Percentiles rank a stretch among this genome's conserved stretches.
Conservation (phyloP, 768 basidiomycete genomes). For the Termitomyces sp. region DNA sequence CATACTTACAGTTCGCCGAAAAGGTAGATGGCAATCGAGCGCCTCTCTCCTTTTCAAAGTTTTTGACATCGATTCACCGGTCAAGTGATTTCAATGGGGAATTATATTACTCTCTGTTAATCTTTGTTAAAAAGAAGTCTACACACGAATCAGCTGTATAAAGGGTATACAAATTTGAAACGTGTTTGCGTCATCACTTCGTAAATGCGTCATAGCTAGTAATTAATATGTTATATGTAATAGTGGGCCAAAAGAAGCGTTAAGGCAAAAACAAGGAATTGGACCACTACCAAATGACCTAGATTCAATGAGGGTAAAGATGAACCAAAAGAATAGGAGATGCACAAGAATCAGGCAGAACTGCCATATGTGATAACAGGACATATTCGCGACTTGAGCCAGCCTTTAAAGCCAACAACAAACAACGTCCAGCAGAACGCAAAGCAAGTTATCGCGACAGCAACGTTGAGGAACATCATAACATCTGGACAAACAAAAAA, state of each 20-base stretch:
- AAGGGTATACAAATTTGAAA: not conserved
- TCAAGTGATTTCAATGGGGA: too few relatives aligned
- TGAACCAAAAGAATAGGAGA: not conserved
- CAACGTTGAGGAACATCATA: conserved; percentile 85
- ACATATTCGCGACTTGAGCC: conserved; percentile 46
- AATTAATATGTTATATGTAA: conserved; percentile 10
- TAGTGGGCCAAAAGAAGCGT: not conserved
- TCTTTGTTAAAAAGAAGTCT: not conserved
- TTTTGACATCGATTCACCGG: too few relatives aligned
- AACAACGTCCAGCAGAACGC: conserved; percentile 80
- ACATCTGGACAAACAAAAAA: conserved; percentile 45
- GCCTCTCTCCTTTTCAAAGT: too few relatives aligned
- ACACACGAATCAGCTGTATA: not conserved
- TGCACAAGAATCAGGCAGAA: conserved; percentile 9
- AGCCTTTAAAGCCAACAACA: conserved; percentile 79
- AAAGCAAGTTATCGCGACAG: conserved; percentile 81
- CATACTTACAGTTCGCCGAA: too few relatives aligned
- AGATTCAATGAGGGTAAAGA: not conserved
- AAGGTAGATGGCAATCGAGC: too few relatives aligned
- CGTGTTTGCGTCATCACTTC: not conserved
- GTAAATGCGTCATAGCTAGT: conserved; percentile 8
- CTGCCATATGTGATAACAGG: conserved; percentile 24
- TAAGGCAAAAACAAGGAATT: not conserved
- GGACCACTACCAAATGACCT: not conserved
- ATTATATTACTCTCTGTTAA: not conserved